Evolutionary conservation across 108 stramenopile genomes (phyloP), one percentile per base, ranked within the genome.

Genomic region (Seminavis robusta): DNA sequence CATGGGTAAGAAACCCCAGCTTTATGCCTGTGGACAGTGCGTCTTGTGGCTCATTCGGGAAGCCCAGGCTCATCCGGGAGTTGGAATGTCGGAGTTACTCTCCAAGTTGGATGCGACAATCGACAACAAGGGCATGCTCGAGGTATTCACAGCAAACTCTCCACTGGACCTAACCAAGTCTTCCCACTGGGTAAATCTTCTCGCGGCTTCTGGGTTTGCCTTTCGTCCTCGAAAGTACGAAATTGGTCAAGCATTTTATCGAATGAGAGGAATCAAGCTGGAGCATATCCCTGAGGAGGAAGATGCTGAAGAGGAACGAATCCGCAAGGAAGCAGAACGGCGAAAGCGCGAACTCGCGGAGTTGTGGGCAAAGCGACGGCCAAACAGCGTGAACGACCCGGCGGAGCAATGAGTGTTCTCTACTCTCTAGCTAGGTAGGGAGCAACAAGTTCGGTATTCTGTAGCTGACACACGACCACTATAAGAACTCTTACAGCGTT

Each of bases 11-110:
- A 83, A 78, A 19, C 60, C 72, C 0, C 92, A 93, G 47, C 56
- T 93, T 4, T 93, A 77, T 61, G 86, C 81, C 24, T 80, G 80
- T 50, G 92, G 88, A 11, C 52, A 90, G n/a, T 87, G 85, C 53
- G 65, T 77, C 1, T 33, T 78, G 3, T 88, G 84, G 88, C 64
- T 93, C 16, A 36, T 93, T 6, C 67, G 70, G 50, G 47, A 64
- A 33, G 66, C 83, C 33, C 55, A 50, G 11, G 51, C 52, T 39
- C 28, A 82, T 13, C 76, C 78, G n/a, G 49, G 71, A 0, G 37
- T 73, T 8, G 84, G 86, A 33, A 25, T 93, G 3, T 40, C 21
- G 8, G 80, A 72, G 17, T 53, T 93, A 5, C 31, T 93, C 30
- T 31, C 76, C 8, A 52, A 70, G 33, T 43, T 93, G 36, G 87